A percentile compares a stretch with the other conserved stretches of the same genome.
Conservation (phyloP, 2,329 filamentous ascomycete genomes). For the Fusarium dimerum region DNA sequence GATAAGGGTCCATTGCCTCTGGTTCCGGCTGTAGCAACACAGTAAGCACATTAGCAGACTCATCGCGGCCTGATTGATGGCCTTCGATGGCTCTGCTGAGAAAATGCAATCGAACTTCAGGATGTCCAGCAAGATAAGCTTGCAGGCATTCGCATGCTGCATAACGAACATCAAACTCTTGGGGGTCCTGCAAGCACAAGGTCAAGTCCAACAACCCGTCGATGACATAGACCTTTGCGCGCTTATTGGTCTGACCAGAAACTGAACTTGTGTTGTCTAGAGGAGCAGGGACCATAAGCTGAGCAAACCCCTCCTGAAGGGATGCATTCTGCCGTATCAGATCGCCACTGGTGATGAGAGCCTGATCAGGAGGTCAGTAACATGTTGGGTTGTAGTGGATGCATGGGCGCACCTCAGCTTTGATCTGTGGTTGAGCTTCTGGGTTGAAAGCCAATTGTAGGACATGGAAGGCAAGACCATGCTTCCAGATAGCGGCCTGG, state of each 20-base stretch:
- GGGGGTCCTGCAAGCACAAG: conserved; percentile 65
- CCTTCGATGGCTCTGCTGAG: conserved; percentile 86
- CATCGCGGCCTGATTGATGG: conserved; percentile 73
- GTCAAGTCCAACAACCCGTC: conserved; percentile 86
- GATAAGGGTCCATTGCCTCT: conserved; percentile 74
- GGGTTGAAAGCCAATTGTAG: conserved; percentile 81
- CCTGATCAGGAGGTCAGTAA: conserved; percentile 47
- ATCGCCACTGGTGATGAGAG: conserved; percentile 82
- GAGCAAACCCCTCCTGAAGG: conserved; percentile 87
- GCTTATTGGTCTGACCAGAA: conserved; percentile 50
- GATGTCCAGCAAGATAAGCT: conserved; percentile 84
- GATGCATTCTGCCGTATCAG: conserved; percentile 78
- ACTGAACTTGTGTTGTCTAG: conserved; percentile 38
- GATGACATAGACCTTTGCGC: conserved; percentile 79
- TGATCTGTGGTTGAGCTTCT: conserved; percentile 72
- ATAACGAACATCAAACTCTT: conserved; percentile 77
- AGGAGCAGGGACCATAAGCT: conserved; percentile 73
- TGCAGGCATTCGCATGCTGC: conserved; percentile 90
- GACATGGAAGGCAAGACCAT: conserved; percentile 76
- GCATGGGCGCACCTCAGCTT: conserved; percentile 64
- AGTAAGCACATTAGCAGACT: conserved; percentile 85
- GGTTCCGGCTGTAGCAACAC: conserved; percentile 72
- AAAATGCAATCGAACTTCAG: conserved; percentile 82
- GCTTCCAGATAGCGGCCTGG: conserved; percentile 82
- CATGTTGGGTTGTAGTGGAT: background rate